Evolutionary conservation across 2,329 filamentous ascomycete species (phyloP), one percentile per base, ranked within the genome.

Genomic region (Paraconiothyrium brasiliense): DNA sequence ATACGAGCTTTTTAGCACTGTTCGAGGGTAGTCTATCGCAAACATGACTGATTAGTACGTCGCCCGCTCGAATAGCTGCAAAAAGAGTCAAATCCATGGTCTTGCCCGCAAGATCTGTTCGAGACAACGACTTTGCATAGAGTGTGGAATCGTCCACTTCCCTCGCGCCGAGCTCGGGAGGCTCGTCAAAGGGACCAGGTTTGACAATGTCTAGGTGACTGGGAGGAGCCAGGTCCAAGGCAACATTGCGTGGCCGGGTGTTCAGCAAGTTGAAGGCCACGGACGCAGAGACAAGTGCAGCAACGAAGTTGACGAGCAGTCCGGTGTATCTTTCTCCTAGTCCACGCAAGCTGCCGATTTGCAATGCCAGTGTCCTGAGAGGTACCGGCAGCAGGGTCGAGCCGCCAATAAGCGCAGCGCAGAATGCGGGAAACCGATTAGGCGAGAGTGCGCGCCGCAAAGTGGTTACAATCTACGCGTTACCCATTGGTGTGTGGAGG

Each of bases 71-170:
- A 11, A 88, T 89, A 49, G 87, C 82, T 11, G 91, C 87, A 73
- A 95, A 94, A n/a, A 96, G 82, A 0, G 92, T 94, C 35, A 96
- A 83, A 74, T 96, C 92, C 62, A 96, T 84, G 1, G 92, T 94
- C 68, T 89, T 87, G 48, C 92, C 92, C 11, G 89, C 91, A 63
- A 85, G 75, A 27, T 71, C 64, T 24, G 49, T 32, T 30, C 69
- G 62, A 10, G 66, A 59, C 13, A 70, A 44, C 5, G 56, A 66
- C 43, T 37, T 60, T 3, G 61, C 57, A 9, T 49, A 5, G 6
- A 64, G 57, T 5, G 62, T 60, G 13, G 48, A 44, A 51, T 63
- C 24, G 37, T 64, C 54, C 2, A 68, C 24, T 24, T 67, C 43
- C 27, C 32, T 37, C 8, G 51, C 54, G 11, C 14, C 13, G 8